A percentile compares a stretch with the other conserved stretches of the same genome.
Conservation (phyloP, 2,329 filamentous ascomycete genomes). For the Fusarium irregulare region DNA sequence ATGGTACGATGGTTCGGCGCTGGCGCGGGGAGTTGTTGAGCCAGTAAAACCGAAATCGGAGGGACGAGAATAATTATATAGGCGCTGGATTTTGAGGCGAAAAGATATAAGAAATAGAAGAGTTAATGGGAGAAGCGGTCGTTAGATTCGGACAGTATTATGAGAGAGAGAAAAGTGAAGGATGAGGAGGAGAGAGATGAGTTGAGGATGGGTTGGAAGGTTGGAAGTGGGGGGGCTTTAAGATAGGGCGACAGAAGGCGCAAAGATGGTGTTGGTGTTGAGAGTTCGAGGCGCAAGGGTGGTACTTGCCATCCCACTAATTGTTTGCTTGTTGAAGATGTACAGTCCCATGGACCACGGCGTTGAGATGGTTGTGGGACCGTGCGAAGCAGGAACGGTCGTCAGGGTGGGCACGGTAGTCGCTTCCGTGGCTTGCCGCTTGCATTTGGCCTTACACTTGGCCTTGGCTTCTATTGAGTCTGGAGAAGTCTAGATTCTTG, state of each 20-base stretch:
- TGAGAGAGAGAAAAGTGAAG: conserved; percentile 9
- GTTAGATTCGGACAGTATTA: conserved; percentile 12
- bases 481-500: neutral
- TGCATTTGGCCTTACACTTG: neutral
- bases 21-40: conserved; percentile 39
- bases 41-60: neutral
- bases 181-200: conserved; percentile 11
- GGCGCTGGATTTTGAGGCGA: neutral
- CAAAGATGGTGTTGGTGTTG: conserved; percentile 35
- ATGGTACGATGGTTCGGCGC: conserved; percentile 23
- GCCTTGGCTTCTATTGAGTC: neutral
- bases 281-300: conserved; percentile 21
- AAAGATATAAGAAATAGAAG: neutral
- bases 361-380: conserved; percentile 28
- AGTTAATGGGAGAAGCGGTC: neutral
- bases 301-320: conserved; percentile 11
- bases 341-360: conserved; percentile 18
- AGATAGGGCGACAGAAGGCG: conserved; percentile 24
- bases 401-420: conserved; percentile 35
- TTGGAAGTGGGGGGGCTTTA: conserved; percentile 34
- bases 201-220: conserved; percentile 21
- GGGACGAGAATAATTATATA: neutral
- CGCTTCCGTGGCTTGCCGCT: conserved; percentile 28
- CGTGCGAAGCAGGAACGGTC: conserved; percentile 35
- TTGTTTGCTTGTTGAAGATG: neutral